These are phyloP conservation scores for Rhodotorula mucilaginosa DNA, from an alignment of 1,284 basidiomycete species.

Conservation along the genomic window DNA sequence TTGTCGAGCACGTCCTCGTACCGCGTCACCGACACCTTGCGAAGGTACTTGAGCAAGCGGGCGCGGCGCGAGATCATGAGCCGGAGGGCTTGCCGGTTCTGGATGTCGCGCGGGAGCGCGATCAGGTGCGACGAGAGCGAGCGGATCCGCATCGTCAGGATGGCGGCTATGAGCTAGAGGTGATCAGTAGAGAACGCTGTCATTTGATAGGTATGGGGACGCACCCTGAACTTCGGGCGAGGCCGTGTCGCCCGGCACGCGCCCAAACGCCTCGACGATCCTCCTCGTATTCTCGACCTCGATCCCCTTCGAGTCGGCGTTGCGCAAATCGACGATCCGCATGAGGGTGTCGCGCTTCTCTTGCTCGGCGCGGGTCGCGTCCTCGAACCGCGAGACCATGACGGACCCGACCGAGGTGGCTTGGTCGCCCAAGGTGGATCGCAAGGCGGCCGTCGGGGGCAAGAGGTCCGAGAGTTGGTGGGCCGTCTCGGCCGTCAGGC, in stretches of 20 bases:
- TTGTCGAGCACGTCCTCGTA: constrained; percentile 72
- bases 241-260: constrained; percentile 72
- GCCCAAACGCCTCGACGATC: constrained; percentile 75
- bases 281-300: constrained; percentile 79
- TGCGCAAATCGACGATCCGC: constrained; percentile 74
- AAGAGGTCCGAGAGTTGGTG: constrained; percentile 19
- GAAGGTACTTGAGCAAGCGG: constrained; percentile 78
- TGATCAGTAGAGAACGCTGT: neutral
- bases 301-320: constrained; percentile 79
- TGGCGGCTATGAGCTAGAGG: constrained; percentile 61
- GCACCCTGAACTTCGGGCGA: constrained; percentile 82
- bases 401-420: constrained; percentile 32
- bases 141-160: constrained; percentile 81
- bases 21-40: constrained; percentile 62
- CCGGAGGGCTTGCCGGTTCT: constrained; percentile 70
- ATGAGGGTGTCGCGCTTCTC: constrained; percentile 66
- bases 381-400: constrained; percentile 36
- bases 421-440: constrained; percentile 42
- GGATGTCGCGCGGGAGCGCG: constrained; percentile 69
- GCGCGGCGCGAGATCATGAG: constrained; percentile 77
- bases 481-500: constrained; percentile 56
- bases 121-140: constrained; percentile 73
- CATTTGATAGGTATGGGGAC: no score
- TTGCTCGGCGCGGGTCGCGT: constrained; percentile 52
- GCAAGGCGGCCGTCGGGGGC: constrained; percentile 49